Evolutionary conservation across 805 yeast genomes (phyloP).

Genomic region (Gaillardinia entomophila): DNA sequence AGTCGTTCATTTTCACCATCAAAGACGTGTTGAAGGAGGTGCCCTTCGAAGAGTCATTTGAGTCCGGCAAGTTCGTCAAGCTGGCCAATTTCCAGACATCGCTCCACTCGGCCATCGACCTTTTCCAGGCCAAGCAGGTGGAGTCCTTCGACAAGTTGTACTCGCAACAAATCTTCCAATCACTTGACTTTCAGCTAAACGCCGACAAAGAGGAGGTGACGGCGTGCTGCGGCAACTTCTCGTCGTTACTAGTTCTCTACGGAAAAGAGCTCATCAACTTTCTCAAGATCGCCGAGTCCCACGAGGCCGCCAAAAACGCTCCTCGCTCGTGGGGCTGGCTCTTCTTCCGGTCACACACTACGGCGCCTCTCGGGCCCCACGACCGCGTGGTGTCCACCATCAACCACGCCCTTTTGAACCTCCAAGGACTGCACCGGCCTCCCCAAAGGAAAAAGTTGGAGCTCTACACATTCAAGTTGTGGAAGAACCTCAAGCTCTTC

Average conservation of each 20-base stretch:
- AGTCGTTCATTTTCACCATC: constrained; percentile 59
- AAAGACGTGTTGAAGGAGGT: constrained; percentile 54
- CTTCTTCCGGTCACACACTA: too few species aligned
- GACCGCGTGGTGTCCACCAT: background rate
- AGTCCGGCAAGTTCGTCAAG: constrained; percentile 27
- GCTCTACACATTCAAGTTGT: constrained; percentile 22
- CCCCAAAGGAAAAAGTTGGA: background rate
- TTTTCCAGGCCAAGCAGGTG: constrained; percentile 53
- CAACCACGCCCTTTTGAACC: background rate
- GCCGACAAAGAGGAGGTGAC: constrained; percentile 76
- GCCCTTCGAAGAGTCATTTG: constrained; percentile 42
- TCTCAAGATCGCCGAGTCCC: constrained; percentile 39
- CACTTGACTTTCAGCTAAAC: constrained; percentile 29
- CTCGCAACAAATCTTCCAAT: constrained; percentile 43
- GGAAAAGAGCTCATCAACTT: constrained; percentile 52
- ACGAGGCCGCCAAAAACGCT: constrained; percentile 18
- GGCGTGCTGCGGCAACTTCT: constrained; percentile 78
- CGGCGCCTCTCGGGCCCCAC: too few species aligned
- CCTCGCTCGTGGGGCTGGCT: constrained; percentile 47
- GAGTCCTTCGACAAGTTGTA: constrained; percentile 56
- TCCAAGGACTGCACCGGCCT: background rate
- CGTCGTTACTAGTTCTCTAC: constrained; percentile 57
- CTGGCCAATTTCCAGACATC: constrained; percentile 43
- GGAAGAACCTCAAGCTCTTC: constrained; percentile 49
- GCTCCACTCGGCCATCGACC: constrained; percentile 44